Evolutionary conservation across 1,284 basidiomycete species (phyloP).

Genomic region (Moesziomyces sp.): DNA sequence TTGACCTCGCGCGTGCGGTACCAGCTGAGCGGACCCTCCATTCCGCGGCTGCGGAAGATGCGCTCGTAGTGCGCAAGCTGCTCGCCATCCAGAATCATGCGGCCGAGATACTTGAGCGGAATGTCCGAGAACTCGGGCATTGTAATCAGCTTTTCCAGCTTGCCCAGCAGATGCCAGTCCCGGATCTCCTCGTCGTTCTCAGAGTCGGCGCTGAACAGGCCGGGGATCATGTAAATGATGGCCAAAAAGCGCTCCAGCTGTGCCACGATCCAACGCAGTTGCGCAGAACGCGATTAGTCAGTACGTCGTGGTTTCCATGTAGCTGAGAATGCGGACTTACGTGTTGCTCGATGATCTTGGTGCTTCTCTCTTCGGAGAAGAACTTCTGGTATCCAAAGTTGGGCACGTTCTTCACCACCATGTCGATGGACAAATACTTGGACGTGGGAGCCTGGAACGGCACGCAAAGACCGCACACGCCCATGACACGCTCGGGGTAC

Average conservation of each 20-base stretch:
- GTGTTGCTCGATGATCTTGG: conserved; percentile 54
- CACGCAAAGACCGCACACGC: conserved; percentile 52
- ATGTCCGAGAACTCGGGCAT: conserved; percentile 44
- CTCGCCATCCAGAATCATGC: conserved; percentile 30
- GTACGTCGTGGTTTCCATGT: too few species aligned
- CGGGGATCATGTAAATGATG: conserved; percentile 50
- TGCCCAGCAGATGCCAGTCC: conserved; percentile 46
- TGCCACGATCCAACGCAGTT: too few species aligned
- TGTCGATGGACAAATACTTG: conserved; percentile 36
- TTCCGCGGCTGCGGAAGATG: conserved; percentile 46
- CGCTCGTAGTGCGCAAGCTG: conserved; percentile 35
- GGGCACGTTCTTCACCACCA: conserved; percentile 40
- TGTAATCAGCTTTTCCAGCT: conserved; percentile 51
- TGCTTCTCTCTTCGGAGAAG: conserved; percentile 50
- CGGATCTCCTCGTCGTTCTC: conserved; percentile 37
- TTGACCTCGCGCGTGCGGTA: conserved; percentile 57
- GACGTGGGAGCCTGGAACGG: conserved; percentile 47
- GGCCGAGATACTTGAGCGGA: conserved; percentile 31
- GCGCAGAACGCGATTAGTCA: too few species aligned
- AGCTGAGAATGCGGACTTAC: too few species aligned
- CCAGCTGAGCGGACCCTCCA: conserved; percentile 61
- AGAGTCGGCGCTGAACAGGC: conserved; percentile 42
- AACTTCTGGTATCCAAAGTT: conserved; percentile 60
- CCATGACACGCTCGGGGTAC: conserved; percentile 49
- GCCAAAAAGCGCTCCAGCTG: conserved; percentile 48